A percentile compares a stretch with the other conserved stretches of the same genome.
phyloP scores from a whole-genome alignment of 2,329 filamentous ascomycete species.

The Epichloe bromicola region DNA sequence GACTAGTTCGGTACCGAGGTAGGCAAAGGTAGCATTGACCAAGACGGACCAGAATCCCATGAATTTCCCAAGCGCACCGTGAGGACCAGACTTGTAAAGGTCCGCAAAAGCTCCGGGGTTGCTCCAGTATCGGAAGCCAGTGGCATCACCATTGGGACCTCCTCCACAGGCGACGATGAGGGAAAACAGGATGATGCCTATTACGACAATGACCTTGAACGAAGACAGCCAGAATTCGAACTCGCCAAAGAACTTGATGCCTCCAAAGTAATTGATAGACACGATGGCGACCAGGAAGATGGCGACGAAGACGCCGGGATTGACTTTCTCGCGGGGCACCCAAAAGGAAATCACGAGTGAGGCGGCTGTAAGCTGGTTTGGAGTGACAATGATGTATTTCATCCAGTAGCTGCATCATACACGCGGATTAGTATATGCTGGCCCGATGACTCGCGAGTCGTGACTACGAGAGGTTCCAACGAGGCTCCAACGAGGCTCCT shows the following conservation, averaged over 20 bases:
- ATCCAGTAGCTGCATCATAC: slow-evolving; percentile 40
- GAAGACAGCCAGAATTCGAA: slow-evolving; percentile 50
- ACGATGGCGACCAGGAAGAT: slow-evolving; percentile 52
- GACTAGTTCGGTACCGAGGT: slow-evolving; percentile 63
- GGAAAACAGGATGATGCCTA: slow-evolving; percentile 52
- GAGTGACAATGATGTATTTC: slow-evolving; percentile 76
- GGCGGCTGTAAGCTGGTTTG: slow-evolving; percentile 74
- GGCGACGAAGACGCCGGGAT: slow-evolving; percentile 69
- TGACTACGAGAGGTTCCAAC: no score
- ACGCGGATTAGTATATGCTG: slow-evolving; percentile 6
- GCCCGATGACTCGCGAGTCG: not conserved
- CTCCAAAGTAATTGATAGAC: slow-evolving; percentile 47
- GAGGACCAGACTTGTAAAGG: slow-evolving; percentile 12
- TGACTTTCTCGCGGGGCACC: slow-evolving; percentile 51
- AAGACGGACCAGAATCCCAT: slow-evolving; percentile 57
- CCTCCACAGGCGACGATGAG: slow-evolving; percentile 52
- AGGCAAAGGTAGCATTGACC: slow-evolving; percentile 68
- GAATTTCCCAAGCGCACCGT: slow-evolving; percentile 34
- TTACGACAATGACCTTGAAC: slow-evolving; percentile 55
- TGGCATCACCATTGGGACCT: slow-evolving; percentile 47
- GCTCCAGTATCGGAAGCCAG: slow-evolving; percentile 55
- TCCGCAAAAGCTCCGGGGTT: slow-evolving; percentile 36
- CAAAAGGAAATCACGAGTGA: slow-evolving; percentile 70
- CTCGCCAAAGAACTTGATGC: slow-evolving; percentile 57
- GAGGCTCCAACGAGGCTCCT: not conserved